Evolutionary conservation across 2,329 filamentous ascomycete genomes (phyloP).

Genomic region (Xylaria hypoxylon): DNA sequence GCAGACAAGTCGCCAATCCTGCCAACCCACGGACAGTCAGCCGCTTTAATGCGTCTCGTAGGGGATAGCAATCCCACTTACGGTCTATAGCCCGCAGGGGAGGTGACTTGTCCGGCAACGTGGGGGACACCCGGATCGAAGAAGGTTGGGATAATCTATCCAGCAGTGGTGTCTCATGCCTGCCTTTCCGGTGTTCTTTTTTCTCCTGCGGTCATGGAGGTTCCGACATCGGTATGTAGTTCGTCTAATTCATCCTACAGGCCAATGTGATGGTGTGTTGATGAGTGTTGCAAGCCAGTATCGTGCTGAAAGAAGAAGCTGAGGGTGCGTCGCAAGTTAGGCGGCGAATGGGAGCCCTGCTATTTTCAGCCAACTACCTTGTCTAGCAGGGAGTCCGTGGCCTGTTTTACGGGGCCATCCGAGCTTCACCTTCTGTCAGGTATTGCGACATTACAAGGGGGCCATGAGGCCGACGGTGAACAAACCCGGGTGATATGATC

Average conservation of each 20-base stretch:
- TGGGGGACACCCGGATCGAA: conserved; percentile 10
- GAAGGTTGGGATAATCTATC: not conserved
- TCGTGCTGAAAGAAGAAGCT: conserved; percentile 33
- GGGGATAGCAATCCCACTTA: not conserved
- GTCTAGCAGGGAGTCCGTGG: conserved; percentile 22
- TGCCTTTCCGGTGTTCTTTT: not conserved
- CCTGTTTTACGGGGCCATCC: conserved; percentile 31
- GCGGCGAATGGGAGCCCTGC: conserved; percentile 38
- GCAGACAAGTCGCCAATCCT: not conserved
- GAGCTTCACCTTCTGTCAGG: conserved; percentile 22
- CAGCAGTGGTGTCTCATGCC: not conserved
- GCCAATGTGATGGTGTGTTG: conserved; percentile 17
- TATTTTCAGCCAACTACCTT: conserved; percentile 39
- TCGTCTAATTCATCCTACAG: conserved; percentile 12
- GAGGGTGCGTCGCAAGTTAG: conserved; percentile 31
- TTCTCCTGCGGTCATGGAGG: not conserved
- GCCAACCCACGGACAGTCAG: conserved; percentile 15
- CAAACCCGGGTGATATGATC: conserved; percentile 4
- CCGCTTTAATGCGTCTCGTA: conserved; percentile 3
- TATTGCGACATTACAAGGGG: conserved; percentile 29
- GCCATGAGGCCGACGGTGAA: conserved; percentile 17
- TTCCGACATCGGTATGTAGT: not conserved
- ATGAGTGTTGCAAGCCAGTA: conserved; percentile 23
- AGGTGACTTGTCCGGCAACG: not conserved
- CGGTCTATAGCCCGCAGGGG: not conserved